Base-by-base conservation (phyloP, 1,284 basidiomycete species). In the Tilletiopsis washingtonensis region DNA sequence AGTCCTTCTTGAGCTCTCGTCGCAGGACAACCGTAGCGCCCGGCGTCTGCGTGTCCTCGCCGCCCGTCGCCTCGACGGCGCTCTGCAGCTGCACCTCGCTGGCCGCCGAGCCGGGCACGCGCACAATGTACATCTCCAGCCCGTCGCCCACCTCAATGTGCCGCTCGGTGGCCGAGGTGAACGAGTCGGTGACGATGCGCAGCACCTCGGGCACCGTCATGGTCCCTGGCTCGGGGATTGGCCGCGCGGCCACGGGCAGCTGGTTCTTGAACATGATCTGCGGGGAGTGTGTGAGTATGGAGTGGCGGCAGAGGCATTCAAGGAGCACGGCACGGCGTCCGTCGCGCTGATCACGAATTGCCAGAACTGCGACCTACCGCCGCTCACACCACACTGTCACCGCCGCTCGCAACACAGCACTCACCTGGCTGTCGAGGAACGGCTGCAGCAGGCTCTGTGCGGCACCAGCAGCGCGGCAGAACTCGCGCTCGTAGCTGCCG, bases 111-210 rank as follows among this genome's bases (percentile, higher is more conserved):
- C 47, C 51, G 12, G 43, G 24, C 11, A 29, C 44, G 6, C 70
- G 59, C 2, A 73, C 70, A 2, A 73, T 62, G 45, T 63, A 73
- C 29, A 73, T 66, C 51, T 73, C 69, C 15, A 73, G 48, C 1
- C 69, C 69, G 44, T 73, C 70, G 7, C 70, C 70, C 4, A 73
- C 70, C 49, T 71, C 70, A 38, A 73, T 73, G 48, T 73, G 67
- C 4, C 70, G 57, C 50, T 73, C 70, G 3, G 70, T 71, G 15
- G 70, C 69, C 4, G 55, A 59, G 3, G 70, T 71, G 52, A 73
- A 73, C 29, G 62, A 61, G 49, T 73, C 70, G 46, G 63, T 61
- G 9, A 65, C 64, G 43, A 73, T 62, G 50, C 61, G 61, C 26
- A 73, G 54, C 46, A 69, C 60, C 7, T 67, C 53, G 1, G 53